Conservation (phyloP, 73 alveolate genomes). For the Effrenium voratum region DNA sequence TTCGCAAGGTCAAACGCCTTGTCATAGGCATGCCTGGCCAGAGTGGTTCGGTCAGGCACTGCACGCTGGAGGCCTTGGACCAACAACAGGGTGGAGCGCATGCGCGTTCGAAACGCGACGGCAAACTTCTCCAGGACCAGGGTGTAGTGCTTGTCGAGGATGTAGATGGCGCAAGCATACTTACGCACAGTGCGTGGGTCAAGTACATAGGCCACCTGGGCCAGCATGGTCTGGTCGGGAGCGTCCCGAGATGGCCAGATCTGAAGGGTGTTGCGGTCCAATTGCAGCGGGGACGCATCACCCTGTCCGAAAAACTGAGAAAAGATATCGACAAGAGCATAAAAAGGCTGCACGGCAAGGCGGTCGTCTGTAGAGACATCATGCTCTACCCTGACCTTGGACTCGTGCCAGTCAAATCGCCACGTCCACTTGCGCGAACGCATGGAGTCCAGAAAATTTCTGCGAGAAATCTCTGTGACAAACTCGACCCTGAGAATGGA, state of each 20-base stretch:
- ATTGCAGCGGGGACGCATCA: background rate
- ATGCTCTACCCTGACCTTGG: conserved; percentile 12
- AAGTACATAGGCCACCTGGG: conserved; percentile 46
- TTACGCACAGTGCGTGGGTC: conserved; percentile 19
- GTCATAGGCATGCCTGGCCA: conserved; percentile 12
- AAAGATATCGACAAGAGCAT: conserved; percentile 19
- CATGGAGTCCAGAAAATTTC: background rate
- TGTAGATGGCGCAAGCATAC: background rate
- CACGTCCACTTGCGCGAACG: background rate
- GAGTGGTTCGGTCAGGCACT: background rate
- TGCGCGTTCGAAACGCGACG: background rate
- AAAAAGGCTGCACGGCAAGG: conserved; percentile 22
- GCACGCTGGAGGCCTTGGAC: conserved; percentile 20
- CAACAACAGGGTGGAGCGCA: background rate
- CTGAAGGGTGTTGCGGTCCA: conserved; percentile 17
- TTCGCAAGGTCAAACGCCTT: conserved; percentile 37
- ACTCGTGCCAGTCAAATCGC: background rate
- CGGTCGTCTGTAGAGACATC: conserved; percentile 57
- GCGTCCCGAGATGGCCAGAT: conserved; percentile 4
- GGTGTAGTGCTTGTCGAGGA: background rate
- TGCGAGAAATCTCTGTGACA: background rate
- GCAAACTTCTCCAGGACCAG: background rate
- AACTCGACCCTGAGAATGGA: conserved; percentile 26
- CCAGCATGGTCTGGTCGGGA: background rate
- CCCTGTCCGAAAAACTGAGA: background rate